Conservation (phyloP, 306 rosid genomes). For the Vicia sativa region DNA sequence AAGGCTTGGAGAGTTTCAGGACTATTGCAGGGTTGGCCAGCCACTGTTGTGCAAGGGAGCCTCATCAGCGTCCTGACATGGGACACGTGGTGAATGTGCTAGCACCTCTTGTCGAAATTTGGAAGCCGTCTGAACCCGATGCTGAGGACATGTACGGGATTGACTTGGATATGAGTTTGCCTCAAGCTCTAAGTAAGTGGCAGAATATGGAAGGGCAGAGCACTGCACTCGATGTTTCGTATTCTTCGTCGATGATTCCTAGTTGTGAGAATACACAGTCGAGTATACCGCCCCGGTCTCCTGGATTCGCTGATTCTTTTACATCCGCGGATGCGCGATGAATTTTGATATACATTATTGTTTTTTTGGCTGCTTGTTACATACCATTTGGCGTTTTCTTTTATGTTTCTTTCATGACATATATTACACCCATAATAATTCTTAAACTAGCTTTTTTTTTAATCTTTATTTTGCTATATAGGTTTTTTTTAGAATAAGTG, state of each 20-base stretch:
- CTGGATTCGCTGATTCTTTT: conserved; percentile 66
- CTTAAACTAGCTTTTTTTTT: conserved; percentile 11
- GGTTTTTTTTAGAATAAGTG: conserved; percentile 9
- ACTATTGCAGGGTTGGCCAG: conserved; percentile 79
- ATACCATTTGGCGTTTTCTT: no score
- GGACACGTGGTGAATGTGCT: conserved; percentile 79
- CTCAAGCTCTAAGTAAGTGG: conserved; percentile 70
- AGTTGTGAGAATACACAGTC: conserved; percentile 59
- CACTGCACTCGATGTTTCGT: conserved; percentile 38
- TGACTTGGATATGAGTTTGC: conserved; percentile 60
- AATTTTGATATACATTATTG: conserved; percentile 31
- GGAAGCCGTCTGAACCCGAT: conserved; percentile 71
- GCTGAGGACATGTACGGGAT: conserved; percentile 55
- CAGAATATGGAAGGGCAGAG: conserved; percentile 59
- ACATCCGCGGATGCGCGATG: conserved; percentile 66
- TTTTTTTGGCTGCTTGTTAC: no score
- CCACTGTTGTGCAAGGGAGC: conserved; percentile 81
- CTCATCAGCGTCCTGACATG: conserved; percentile 88
- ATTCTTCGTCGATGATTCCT: conserved; percentile 44
- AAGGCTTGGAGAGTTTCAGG: conserved; percentile 52
- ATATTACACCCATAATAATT: conserved; percentile 6
- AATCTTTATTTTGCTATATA: background rate
- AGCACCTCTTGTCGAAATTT: conserved; percentile 73
- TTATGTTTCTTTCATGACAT: conserved; percentile 3
- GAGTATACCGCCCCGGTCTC: conserved; percentile 67